Conservation (phyloP, 805 yeast species). For the Starmerella lactis-condensi region DNA sequence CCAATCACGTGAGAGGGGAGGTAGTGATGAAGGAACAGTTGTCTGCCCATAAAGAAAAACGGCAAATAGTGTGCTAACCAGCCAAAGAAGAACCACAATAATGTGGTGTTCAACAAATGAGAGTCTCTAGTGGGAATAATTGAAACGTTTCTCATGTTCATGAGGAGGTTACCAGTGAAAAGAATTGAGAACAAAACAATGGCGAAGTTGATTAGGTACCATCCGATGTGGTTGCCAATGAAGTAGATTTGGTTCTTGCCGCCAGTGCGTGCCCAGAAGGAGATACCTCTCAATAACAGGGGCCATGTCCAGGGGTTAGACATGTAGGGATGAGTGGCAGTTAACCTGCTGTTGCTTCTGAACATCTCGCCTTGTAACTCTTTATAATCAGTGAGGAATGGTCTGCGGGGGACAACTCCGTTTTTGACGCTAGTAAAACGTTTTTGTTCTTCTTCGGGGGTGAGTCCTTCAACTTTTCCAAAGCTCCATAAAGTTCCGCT, state of each 20-base stretch:
- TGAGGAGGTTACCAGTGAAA: constrained; percentile 53
- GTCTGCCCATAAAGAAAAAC: constrained; percentile 81
- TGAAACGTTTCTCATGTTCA: constrained; percentile 49
- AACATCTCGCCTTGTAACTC: constrained; percentile 83
- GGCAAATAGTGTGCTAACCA: constrained; percentile 85
- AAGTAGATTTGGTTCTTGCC: constrained; percentile 61
- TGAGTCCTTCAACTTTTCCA: constrained; percentile 46
- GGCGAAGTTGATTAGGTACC: constrained; percentile 15
- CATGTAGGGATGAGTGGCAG: constrained; percentile 87
- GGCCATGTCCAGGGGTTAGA: constrained; percentile 91
- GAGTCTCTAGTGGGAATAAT: constrained; percentile 35
- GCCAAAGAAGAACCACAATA: constrained; percentile 68
- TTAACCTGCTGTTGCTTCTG: constrained; percentile 70
- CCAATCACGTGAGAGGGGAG: constrained; percentile 88
- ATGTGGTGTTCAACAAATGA: constrained; percentile 54
- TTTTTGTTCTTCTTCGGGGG: constrained; percentile 32
- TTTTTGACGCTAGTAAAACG: no score
- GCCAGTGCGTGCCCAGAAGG: constrained; percentile 68
- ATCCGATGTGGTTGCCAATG: constrained; percentile 71
- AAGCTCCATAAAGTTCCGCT: constrained; percentile 55
- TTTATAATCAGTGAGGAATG: constrained; percentile 74
- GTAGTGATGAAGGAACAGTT: constrained; percentile 83
- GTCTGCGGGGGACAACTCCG: constrained; percentile 17
- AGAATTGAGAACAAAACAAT: constrained; percentile 41
- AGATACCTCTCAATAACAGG: constrained; percentile 68